These are phyloP conservation scores for Mycena albidolilacea DNA, from an alignment of 768 basidiomycete genomes.

Conservation along the genomic window DNA sequence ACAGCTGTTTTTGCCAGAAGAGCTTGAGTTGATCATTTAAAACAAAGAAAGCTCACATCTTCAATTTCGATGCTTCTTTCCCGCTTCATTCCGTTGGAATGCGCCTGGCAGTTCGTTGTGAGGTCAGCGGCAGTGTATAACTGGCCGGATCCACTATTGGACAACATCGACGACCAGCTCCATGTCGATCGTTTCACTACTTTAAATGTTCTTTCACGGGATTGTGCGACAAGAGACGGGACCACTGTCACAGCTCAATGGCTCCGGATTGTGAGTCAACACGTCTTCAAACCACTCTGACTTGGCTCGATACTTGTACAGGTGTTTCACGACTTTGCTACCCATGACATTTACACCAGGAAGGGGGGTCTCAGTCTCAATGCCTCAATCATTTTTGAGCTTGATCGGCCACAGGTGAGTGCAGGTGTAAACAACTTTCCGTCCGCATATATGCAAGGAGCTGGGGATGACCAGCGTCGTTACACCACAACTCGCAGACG, in stretches of 20 bases:
- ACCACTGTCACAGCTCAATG: too few relatives aligned
- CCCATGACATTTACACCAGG: conserved; percentile 34
- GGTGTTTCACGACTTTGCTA: conserved; percentile 43
- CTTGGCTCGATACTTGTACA: background rate
- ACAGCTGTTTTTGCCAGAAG: background rate
- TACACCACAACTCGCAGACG: too few relatives aligned
- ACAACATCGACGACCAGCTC: too few relatives aligned
- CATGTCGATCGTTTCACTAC: too few relatives aligned
- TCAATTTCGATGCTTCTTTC: background rate
- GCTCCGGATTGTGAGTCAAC: background rate
- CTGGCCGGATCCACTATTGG: too few relatives aligned
- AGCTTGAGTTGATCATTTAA: background rate
- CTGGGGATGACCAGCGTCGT: too few relatives aligned
- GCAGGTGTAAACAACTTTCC: background rate
- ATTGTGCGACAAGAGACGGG: too few relatives aligned
- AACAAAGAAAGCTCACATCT: background rate
- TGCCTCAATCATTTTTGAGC: conserved; percentile 40
- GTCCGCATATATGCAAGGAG: too few relatives aligned
- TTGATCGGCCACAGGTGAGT: conserved; percentile 34
- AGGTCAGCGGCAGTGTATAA: too few relatives aligned
- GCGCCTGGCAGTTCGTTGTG: background rate
- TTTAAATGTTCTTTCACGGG: too few relatives aligned
- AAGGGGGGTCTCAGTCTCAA: conserved; percentile 44
- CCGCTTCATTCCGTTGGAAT: background rate
- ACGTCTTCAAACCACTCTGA: background rate